A percentile compares a stretch with the other conserved stretches of the same genome.
These are phyloP conservation scores for Dorcoceras hygrometricum DNA, from an alignment of 257 asterid genomes.

Conservation along the genomic window DNA sequence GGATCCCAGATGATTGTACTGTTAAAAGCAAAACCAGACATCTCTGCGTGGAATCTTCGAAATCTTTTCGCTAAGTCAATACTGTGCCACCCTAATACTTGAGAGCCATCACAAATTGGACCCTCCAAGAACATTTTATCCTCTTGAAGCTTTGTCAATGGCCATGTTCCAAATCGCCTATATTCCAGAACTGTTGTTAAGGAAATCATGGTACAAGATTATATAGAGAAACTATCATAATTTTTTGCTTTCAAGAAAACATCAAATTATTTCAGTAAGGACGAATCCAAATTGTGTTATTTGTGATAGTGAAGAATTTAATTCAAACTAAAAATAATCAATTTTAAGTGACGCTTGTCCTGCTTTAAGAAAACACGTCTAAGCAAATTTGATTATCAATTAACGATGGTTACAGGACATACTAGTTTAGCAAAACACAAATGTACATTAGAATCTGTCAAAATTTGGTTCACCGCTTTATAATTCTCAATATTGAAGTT, in stretches of 20 bases:
- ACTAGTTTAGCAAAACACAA: neutral
- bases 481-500: neutral
- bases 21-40: slow-evolving; percentile 74
- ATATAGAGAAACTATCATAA: neutral
- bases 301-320: neutral
- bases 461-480: neutral
- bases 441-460: neutral
- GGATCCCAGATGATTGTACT: slow-evolving; percentile 80
- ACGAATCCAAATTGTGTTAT: neutral
- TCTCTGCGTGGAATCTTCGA: slow-evolving; percentile 56
- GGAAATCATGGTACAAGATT: neutral
- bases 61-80: slow-evolving; percentile 29
- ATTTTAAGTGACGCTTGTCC: slow-evolving; percentile 13
- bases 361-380: neutral
- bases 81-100: slow-evolving; percentile 72
- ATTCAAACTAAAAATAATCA: slow-evolving; percentile 6
- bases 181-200: slow-evolving; percentile 28
- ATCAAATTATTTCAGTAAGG: neutral
- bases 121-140: slow-evolving; percentile 47
- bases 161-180: slow-evolving; percentile 79
- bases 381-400: neutral
- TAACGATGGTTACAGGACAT: neutral
- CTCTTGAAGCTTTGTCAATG: slow-evolving; percentile 47
- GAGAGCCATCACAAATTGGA: slow-evolving; percentile 69
- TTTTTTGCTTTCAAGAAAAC: neutral